Conservation (phyloP, 2,329 filamentous ascomycete genomes). For the Colletotrichum eleusines region DNA sequence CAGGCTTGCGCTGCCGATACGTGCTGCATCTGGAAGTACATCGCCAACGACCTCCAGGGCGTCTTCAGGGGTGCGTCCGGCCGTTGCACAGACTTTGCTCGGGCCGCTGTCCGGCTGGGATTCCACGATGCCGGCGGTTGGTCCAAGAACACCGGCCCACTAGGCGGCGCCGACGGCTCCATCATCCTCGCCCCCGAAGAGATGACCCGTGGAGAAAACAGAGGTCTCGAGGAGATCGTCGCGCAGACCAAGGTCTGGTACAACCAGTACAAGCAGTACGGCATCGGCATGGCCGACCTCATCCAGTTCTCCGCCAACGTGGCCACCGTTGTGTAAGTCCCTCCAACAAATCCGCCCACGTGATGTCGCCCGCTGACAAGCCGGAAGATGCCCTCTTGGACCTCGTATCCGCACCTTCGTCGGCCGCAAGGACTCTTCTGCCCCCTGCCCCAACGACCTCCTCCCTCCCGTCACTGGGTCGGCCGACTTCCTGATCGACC, state of each 20-base stretch:
- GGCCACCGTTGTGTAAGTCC: constrained; percentile 56
- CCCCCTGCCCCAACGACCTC: constrained; percentile 53
- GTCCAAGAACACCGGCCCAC: constrained; percentile 50
- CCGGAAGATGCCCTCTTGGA: constrained; percentile 51
- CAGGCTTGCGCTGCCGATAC: constrained; percentile 52
- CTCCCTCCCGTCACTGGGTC: constrained; percentile 58
- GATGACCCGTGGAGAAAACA: constrained; percentile 55
- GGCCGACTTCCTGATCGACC: constrained; percentile 59
- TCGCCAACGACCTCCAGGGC: constrained; percentile 53
- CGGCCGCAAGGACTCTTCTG: constrained; percentile 60
- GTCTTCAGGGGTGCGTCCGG: constrained; percentile 53
- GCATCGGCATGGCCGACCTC: constrained; percentile 65
- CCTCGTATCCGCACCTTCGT: constrained; percentile 65
- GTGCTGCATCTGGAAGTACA: constrained; percentile 60
- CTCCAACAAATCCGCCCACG: rapidly evolving
- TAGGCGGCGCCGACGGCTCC: constrained; percentile 61
- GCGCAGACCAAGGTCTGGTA: constrained; percentile 54
- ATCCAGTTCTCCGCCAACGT: constrained; percentile 65
- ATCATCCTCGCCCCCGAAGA: constrained; percentile 56
- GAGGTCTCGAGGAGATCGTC: constrained; percentile 60
- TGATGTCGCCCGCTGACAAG: background rate
- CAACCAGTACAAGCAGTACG: constrained; percentile 51
- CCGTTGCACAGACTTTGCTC: constrained; percentile 57
- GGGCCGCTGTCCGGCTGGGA: constrained; percentile 59
- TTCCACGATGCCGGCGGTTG: constrained; percentile 63